A percentile compares a stretch with the other conserved stretches of the same genome.
Evolutionary conservation across 768 basidiomycete species (phyloP).

Genomic region (Chalciporus piperatus): DNA sequence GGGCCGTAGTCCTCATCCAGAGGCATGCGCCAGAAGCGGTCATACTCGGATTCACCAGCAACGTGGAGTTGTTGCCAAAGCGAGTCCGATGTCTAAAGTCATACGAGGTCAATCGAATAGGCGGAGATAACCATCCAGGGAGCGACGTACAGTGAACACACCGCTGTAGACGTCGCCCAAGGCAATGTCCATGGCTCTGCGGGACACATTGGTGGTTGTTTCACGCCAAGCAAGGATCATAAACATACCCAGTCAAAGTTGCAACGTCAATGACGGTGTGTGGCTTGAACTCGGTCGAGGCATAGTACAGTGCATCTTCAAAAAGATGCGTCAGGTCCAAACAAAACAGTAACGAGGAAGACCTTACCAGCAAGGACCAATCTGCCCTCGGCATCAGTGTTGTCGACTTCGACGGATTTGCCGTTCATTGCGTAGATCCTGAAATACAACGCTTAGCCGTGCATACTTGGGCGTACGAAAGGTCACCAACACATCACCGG

Average conservation of each 20-base stretch:
- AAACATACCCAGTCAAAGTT: constrained; percentile 71
- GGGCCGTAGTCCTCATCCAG: constrained; percentile 77
- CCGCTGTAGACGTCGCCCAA: constrained; percentile 77
- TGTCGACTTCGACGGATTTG: constrained; percentile 82
- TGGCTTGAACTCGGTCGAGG: constrained; percentile 71
- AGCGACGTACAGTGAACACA: constrained; percentile 63
- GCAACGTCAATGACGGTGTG: constrained; percentile 86
- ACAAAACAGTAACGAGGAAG: neutral
- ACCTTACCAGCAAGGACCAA: constrained; percentile 65
- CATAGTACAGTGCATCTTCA: constrained; percentile 81
- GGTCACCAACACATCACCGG: constrained; percentile 71
- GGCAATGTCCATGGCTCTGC: constrained; percentile 67
- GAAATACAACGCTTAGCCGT: neutral
- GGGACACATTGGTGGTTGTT: neutral
- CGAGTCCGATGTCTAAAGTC: constrained; percentile 58
- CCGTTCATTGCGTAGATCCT: constrained; percentile 88
- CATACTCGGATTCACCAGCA: constrained; percentile 73
- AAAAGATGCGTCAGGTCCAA: neutral
- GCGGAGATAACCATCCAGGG: neutral
- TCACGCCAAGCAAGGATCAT: constrained; percentile 5
- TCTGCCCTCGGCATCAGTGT: constrained; percentile 84
- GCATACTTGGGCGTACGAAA: neutral
- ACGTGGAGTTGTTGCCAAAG: constrained; percentile 69
- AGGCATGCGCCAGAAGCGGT: constrained; percentile 90
- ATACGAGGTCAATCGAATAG: neutral